These are phyloP conservation scores for Salvia splendens DNA, from an alignment of 257 asterid genomes.

Conservation along the genomic window DNA sequence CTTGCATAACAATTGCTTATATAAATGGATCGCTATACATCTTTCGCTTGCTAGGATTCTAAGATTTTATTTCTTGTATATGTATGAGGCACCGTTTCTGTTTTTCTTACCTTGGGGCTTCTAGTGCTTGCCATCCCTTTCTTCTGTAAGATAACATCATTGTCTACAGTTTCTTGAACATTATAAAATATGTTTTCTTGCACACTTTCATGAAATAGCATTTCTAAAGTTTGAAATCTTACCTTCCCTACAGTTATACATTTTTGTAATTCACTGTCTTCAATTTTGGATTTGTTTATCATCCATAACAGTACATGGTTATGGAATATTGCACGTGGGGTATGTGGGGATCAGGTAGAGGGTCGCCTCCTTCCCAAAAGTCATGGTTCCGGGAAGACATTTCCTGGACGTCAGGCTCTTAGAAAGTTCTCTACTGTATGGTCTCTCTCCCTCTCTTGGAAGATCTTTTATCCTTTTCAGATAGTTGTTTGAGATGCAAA, in stretches of 20 bases:
- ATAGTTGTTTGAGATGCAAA: constrained; percentile 1
- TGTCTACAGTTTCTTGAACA: constrained; percentile 12
- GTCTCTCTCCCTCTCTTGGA: neutral
- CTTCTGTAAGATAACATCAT: constrained; percentile 2
- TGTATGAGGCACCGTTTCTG: neutral
- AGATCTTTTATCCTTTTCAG: constrained; percentile 23
- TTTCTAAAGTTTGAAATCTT: constrained; percentile 4
- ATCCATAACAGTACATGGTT: constrained; percentile 73
- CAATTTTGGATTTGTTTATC: constrained; percentile 24
- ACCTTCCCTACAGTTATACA: neutral
- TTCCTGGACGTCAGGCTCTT: constrained; percentile 90
- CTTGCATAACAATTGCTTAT: neutral
- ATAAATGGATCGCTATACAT: neutral
- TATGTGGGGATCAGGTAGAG: constrained; percentile 88
- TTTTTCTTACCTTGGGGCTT: neutral
- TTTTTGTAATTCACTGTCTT: constrained; percentile 18
- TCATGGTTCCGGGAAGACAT: constrained; percentile 96
- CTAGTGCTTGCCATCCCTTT: constrained; percentile 15
- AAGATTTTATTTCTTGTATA: constrained; percentile 17
- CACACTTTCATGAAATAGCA: constrained; percentile 13
- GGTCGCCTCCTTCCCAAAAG: constrained; percentile 95
- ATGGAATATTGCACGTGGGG: constrained; percentile 89
- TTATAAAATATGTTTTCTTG: constrained; percentile 9
- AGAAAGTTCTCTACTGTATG: constrained; percentile 60
- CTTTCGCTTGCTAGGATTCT: constrained; percentile 11